Conservation (phyloP, 768 basidiomycete species). For the Megacollybia marginata region DNA sequence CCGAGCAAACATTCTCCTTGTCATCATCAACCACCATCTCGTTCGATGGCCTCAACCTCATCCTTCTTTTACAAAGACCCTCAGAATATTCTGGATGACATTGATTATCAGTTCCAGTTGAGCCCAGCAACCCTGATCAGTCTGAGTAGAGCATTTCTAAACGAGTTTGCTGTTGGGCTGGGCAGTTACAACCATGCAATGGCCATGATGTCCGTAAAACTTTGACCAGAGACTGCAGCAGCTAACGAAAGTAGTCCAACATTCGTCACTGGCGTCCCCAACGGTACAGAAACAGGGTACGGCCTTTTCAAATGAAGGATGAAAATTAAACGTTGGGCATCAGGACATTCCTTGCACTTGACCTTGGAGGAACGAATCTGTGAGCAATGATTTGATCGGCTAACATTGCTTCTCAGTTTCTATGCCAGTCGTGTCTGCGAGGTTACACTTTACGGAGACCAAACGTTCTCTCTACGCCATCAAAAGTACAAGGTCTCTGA, state of each 20-base stretch:
- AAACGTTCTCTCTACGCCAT: constrained; percentile 84
- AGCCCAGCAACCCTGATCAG: constrained; percentile 49
- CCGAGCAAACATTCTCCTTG: too few relatives aligned
- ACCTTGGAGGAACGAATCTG: constrained; percentile 97
- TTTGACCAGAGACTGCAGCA: not conserved
- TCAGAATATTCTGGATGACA: constrained; percentile 48
- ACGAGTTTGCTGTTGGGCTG: constrained; percentile 74
- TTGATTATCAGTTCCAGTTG: constrained; percentile 71
- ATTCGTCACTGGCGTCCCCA: constrained; percentile 91
- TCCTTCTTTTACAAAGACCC: constrained; percentile 33
- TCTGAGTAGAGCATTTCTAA: constrained; percentile 74
- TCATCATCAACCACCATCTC: constrained; percentile 13
- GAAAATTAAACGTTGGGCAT: not conserved
- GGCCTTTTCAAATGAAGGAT: constrained; percentile 13
- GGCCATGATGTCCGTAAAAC: constrained; percentile 80
- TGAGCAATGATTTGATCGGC: constrained; percentile 28
- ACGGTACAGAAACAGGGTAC: constrained; percentile 91
- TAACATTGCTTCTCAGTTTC: constrained; percentile 4
- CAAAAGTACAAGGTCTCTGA: constrained; percentile 98
- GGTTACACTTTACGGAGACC: constrained; percentile 83
- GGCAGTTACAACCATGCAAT: constrained; percentile 67
- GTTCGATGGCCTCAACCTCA: constrained; percentile 35
- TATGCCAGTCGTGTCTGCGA: constrained; percentile 82
- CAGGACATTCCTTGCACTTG: constrained; percentile 93
- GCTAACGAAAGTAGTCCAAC: constrained; percentile 56